These are phyloP conservation scores for Saccharomycopsis vini DNA, from an alignment of 805 yeast genomes.

Conservation along the genomic window DNA sequence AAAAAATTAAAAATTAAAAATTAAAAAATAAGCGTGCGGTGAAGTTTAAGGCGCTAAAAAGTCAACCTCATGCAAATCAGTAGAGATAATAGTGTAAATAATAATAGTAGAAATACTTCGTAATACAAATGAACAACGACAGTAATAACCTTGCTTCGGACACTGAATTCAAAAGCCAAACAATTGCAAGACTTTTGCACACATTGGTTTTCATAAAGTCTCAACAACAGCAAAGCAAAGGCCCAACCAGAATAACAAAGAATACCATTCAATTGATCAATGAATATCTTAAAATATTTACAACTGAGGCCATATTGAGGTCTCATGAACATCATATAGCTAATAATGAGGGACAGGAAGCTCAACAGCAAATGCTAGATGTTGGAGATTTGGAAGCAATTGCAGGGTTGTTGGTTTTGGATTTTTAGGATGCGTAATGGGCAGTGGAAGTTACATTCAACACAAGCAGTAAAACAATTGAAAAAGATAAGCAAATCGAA, in stretches of 20 bases:
- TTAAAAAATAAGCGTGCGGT: too few relatives aligned
- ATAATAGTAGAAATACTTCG: too few relatives aligned
- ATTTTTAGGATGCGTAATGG: slow-evolving; percentile 31
- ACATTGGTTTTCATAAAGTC: slow-evolving; percentile 2
- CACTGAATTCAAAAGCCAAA: slow-evolving; percentile 18
- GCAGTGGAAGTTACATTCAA: background rate
- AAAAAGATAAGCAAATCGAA: background rate
- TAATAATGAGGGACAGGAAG: slow-evolving; percentile 2
- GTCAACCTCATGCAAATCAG: too few relatives aligned
- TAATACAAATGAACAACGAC: too few relatives aligned
- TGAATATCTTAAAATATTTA: slow-evolving; percentile 47
- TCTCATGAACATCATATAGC: slow-evolving; percentile 43
- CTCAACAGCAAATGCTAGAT: slow-evolving; percentile 34
- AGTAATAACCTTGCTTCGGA: too few relatives aligned
- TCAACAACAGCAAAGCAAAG: slow-evolving; percentile 4
- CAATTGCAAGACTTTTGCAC: slow-evolving; percentile 17
- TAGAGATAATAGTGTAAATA: too few relatives aligned
- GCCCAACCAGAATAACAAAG: slow-evolving; percentile 38
- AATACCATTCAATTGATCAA: slow-evolving; percentile 41
- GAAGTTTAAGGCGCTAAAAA: too few relatives aligned
- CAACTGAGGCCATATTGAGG: slow-evolving; percentile 49
- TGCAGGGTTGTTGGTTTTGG: slow-evolving; percentile 49
- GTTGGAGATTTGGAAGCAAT: slow-evolving; percentile 45
- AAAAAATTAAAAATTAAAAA: too few relatives aligned
- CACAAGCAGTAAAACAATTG: background rate